Conservation (phyloP, 1,139 yeast genomes). For the Pichia sp. region DNA sequence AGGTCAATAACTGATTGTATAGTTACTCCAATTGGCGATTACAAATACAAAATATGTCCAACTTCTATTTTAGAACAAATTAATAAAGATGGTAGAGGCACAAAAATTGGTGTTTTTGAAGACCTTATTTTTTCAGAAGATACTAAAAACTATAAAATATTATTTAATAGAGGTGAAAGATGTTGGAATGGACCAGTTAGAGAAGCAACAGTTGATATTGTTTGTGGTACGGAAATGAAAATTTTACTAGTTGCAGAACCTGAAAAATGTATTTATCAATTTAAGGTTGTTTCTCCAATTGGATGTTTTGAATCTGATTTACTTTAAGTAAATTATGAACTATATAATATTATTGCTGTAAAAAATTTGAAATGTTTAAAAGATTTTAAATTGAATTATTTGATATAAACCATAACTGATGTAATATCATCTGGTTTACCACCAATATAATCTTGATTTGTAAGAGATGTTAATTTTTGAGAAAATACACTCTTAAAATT, state of each 20-base stretch:
- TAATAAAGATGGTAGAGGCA: constrained; percentile 40
- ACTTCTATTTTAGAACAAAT: constrained; percentile 53
- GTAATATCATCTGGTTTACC: constrained; percentile 97
- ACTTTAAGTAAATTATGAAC: neutral
- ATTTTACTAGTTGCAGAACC: constrained; percentile 74
- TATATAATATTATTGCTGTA: neutral
- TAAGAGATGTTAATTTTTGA: constrained; percentile 59
- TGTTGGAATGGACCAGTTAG: constrained; percentile 97
- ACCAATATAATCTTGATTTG: constrained; percentile 71
- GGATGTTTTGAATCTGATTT: constrained; percentile 45
- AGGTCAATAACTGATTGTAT: constrained; percentile 51
- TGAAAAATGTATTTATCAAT: constrained; percentile 74
- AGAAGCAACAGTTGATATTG: constrained; percentile 55
- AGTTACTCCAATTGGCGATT: constrained; percentile 53
- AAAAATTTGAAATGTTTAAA: neutral
- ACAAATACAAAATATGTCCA: constrained; percentile 60
- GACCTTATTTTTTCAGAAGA: constrained; percentile 29
- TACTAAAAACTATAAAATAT: constrained; percentile 33
- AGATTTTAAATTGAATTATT: constrained; percentile 22
- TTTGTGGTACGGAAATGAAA: constrained; percentile 58
- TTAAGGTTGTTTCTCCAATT: constrained; percentile 61
- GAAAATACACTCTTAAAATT: constrained; percentile 82
- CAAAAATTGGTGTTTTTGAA: constrained; percentile 51
- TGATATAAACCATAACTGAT: constrained; percentile 61
- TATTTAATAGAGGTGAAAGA: constrained; percentile 60